A percentile compares a stretch with the other conserved stretches of the same genome.
phyloP scores from a whole-genome alignment of 352 stramenopile species.

The Phytopythium helicoides region DNA sequence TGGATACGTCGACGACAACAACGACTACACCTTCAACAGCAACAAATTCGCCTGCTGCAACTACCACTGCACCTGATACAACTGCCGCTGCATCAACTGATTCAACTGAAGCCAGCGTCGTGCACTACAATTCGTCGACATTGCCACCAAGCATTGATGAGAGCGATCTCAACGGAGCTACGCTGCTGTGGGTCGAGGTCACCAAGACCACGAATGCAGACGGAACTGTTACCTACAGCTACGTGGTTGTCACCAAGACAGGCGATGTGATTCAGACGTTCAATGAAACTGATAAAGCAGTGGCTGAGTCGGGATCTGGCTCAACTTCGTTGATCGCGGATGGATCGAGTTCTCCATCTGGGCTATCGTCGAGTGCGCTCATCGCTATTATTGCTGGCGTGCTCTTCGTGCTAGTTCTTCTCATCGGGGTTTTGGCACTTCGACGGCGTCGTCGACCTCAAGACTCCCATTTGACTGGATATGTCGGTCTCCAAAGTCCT shows the following conservation, averaged over 20 bases:
- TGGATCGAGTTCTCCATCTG: conserved; percentile 4
- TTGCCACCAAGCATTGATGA: conserved; percentile 27
- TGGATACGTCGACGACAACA: neutral
- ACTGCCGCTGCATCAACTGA: conserved; percentile 1
- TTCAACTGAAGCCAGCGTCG: conserved; percentile 11
- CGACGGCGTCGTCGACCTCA: conserved; percentile 10
- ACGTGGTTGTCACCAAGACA: conserved; percentile 32
- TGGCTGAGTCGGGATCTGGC: conserved; percentile 1
- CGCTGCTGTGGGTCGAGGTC: conserved; percentile 33
- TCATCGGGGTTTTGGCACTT: conserved; percentile 26
- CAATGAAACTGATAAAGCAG: neutral
- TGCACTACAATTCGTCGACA: conserved; percentile 33
- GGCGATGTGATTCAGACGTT: neutral
- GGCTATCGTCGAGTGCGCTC: conserved; percentile 9
- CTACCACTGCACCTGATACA: neutral
- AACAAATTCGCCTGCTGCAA: too few relatives aligned
- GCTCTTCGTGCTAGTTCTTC: conserved; percentile 19
- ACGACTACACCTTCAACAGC: neutral
- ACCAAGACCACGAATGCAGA: conserved; percentile 22
- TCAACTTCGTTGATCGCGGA: neutral
- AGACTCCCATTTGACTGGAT: conserved; percentile 8
- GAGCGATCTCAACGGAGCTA: conserved; percentile 26
- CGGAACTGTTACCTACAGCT: conserved; percentile 27
- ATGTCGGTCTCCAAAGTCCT: conserved; percentile 7
- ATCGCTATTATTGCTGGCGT: conserved; percentile 19